Conservation (phyloP, 257 asterid species). For the Knoxia roxburghii region DNA sequence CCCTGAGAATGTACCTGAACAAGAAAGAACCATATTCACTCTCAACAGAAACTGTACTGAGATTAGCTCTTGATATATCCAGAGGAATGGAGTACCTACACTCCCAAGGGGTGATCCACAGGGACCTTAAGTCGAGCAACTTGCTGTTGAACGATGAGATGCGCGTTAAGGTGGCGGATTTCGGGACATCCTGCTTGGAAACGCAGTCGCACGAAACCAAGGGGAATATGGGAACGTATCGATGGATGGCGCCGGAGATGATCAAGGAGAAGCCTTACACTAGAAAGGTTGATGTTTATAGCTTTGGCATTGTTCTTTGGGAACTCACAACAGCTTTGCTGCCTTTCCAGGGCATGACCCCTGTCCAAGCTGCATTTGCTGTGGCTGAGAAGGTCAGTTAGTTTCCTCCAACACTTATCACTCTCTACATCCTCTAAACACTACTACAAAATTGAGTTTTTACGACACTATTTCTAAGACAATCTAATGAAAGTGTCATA, state of each 20-base stretch:
- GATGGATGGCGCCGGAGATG: slow-evolving; percentile 55
- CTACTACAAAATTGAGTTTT: no score
- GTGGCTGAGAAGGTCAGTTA: slow-evolving; percentile 39
- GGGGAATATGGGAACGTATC: slow-evolving; percentile 40
- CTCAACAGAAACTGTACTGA: slow-evolving; percentile 33
- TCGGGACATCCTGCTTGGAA: slow-evolving; percentile 34
- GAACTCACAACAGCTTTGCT: slow-evolving; percentile 58
- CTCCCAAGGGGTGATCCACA: slow-evolving; percentile 40
- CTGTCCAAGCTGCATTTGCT: slow-evolving; percentile 68
- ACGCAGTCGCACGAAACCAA: slow-evolving; percentile 31
- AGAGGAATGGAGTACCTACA: slow-evolving; percentile 43
- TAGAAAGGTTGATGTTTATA: slow-evolving; percentile 62
- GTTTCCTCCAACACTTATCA: no score
- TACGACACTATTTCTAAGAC: no score
- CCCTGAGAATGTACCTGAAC: slow-evolving; percentile 41
- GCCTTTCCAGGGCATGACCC: slow-evolving; percentile 60
- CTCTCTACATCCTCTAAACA: no score
- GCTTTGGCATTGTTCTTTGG: slow-evolving; percentile 63
- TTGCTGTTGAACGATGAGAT: slow-evolving; percentile 27
- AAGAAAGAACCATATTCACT: slow-evolving; percentile 42
- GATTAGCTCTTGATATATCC: slow-evolving; percentile 40
- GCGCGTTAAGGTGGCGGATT: slow-evolving; percentile 35
- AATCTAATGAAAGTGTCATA: no score
- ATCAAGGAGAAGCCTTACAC: slow-evolving; percentile 52
- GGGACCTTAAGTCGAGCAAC: slow-evolving; percentile 32